Conservation (phyloP, 2,329 filamentous ascomycete genomes). For the Sclerotinia spermophila region DNA sequence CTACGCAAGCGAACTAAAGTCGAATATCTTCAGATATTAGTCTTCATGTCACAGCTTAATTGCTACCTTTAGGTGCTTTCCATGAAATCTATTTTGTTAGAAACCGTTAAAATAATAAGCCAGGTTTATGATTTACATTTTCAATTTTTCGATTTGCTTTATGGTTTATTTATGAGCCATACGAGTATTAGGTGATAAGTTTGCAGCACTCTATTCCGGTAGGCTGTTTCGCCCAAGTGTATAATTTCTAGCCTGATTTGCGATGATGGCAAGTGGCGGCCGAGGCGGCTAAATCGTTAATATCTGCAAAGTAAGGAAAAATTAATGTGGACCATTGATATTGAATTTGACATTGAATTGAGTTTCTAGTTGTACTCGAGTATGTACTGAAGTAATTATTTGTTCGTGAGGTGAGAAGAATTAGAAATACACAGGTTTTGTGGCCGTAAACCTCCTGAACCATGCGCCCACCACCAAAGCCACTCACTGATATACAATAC, state of each 20-base stretch:
- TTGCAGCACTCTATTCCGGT: neutral
- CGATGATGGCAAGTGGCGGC: constrained; percentile 2
- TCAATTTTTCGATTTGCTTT: neutral
- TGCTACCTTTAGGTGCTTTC: no score
- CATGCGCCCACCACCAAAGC: constrained; percentile 26
- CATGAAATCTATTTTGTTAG: neutral
- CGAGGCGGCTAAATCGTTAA: constrained; percentile 14
- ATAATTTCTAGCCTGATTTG: neutral
- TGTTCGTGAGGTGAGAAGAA: constrained; percentile 34
- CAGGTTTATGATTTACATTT: neutral
- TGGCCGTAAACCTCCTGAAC: constrained; percentile 25
- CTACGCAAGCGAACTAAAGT: neutral
- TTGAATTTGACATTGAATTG: constrained; percentile 4
- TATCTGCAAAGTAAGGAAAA: neutral
- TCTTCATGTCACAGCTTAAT: no score
- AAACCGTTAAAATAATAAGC: neutral
- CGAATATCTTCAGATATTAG: neutral
- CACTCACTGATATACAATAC: constrained; percentile 32
- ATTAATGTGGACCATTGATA: neutral
- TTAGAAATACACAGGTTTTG: constrained; percentile 36
- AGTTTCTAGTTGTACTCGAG: constrained; percentile 7
- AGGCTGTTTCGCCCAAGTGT: no score
- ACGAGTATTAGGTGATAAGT: neutral
- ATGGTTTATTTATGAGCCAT: neutral
- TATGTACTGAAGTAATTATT: constrained; percentile 12